Evolutionary conservation across 176 grass and related monocot genomes (phyloP).

Genomic region (Oryza meridionalis): DNA sequence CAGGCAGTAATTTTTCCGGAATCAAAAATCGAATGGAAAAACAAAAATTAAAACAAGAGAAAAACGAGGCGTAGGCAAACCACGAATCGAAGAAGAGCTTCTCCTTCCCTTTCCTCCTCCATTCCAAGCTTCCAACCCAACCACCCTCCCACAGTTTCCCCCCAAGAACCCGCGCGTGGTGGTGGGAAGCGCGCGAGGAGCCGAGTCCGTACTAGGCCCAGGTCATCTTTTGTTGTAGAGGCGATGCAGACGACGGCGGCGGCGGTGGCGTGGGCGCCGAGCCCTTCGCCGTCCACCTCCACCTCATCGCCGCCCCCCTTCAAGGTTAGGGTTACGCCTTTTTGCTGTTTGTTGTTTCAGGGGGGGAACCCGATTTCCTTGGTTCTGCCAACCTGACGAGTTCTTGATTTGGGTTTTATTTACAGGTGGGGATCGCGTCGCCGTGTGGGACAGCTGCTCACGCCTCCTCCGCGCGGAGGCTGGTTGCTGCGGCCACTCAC

Average conservation of each 20-base stretch:
- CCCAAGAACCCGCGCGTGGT: background rate
- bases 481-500: slow-evolving; percentile 23
- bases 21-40: background rate
- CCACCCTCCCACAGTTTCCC: background rate
- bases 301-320: slow-evolving; percentile 19
- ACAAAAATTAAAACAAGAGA: too few species aligned
- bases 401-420: slow-evolving; percentile 13
- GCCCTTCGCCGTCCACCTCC: slow-evolving; percentile 52
- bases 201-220: background rate
- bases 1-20: background rate
- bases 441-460: slow-evolving; percentile 1
- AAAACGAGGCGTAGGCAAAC: background rate
- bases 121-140: background rate
- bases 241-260: slow-evolving; percentile 63
- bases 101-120: background rate
- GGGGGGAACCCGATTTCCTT: background rate
- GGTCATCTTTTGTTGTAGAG: slow-evolving; percentile 9
- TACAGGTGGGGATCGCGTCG: slow-evolving; percentile 40
- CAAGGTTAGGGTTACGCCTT: slow-evolving; percentile 31
- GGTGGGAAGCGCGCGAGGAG: too few species aligned
- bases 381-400: slow-evolving; percentile 16
- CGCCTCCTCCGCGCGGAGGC: slow-evolving; percentile 29
- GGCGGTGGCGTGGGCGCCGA: slow-evolving; percentile 38
- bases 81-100: slow-evolving; percentile 18
- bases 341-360: background rate